Percentiles rank a stretch among this genome's conserved stretches.
These are phyloP conservation scores for Daldinia caldariorum DNA, from an alignment of 495 filamentous ascomycete genomes.

Conservation along the genomic window DNA sequence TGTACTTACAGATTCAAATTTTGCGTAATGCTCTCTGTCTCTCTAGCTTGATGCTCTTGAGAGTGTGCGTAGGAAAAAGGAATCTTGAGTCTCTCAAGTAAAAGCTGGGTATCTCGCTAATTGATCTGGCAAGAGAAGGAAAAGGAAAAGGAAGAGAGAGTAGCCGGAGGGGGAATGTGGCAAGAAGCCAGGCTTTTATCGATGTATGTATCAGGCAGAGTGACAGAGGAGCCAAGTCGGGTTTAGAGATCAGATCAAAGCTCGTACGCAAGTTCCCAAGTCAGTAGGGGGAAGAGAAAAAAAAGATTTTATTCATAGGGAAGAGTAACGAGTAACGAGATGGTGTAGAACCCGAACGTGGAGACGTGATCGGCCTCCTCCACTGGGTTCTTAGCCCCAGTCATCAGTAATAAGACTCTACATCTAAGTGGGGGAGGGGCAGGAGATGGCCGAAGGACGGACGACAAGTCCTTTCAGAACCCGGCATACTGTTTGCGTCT, in stretches of 20 bases:
- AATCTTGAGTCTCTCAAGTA: constrained; percentile 29
- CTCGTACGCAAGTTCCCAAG: constrained; percentile 32
- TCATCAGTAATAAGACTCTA: constrained; percentile 33
- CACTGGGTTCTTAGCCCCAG: constrained; percentile 34
- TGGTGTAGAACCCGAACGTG: constrained; percentile 33
- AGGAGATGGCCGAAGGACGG: constrained; percentile 49
- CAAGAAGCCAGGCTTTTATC: constrained; percentile 46
- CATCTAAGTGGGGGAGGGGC: constrained; percentile 47
- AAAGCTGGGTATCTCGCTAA: constrained; percentile 46
- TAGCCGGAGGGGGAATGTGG: constrained; percentile 43
- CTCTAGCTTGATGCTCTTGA: constrained; percentile 15
- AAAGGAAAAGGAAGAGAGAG: constrained; percentile 31
- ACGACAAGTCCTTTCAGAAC: constrained; percentile 41
- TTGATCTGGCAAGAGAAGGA: constrained; percentile 47
- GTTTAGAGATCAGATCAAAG: constrained; percentile 32
- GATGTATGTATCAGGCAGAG: constrained; percentile 29
- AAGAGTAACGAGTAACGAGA: constrained; percentile 35
- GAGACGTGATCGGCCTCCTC: constrained; percentile 46
- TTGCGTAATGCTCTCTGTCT: constrained; percentile 14
- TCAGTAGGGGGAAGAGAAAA: constrained; percentile 33
- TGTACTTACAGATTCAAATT: constrained; percentile 38
- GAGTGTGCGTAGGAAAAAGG: constrained; percentile 30
- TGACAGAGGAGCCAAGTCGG: constrained; percentile 38
- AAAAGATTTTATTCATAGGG: constrained; percentile 39
- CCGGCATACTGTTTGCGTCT: constrained; percentile 43